Percentiles rank a stretch among this genome's conserved stretches.
phyloP scores from a whole-genome alignment of 495 filamentous ascomycete genomes.

The Hypoxylon perforatum region DNA sequence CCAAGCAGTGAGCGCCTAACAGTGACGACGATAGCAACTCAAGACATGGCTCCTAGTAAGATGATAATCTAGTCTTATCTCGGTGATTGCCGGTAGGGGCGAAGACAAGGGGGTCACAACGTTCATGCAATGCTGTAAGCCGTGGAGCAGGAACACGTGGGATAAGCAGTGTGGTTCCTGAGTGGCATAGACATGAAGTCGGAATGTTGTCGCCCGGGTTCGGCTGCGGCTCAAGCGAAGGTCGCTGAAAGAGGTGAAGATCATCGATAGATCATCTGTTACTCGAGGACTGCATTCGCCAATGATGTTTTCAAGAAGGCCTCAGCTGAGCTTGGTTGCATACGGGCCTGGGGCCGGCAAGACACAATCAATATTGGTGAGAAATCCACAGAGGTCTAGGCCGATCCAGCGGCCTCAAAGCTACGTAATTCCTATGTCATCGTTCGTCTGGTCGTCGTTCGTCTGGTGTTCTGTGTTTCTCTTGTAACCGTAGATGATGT shows the following conservation, averaged over 20 bases:
- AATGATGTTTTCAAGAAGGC: constrained; percentile 24
- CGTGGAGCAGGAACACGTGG: constrained; percentile 31
- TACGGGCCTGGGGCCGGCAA: constrained; percentile 17
- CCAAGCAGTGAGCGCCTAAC: too few relatives aligned
- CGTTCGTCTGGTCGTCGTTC: background rate
- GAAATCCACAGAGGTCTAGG: constrained; percentile 29
- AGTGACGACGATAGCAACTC: too few relatives aligned
- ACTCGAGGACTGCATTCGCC: constrained; percentile 29
- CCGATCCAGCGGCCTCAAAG: constrained; percentile 27
- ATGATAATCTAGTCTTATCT: constrained; percentile 1
- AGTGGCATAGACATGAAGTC: constrained; percentile 28
- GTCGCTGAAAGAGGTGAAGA: constrained; percentile 35
- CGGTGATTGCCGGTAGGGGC: background rate
- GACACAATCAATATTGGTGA: constrained; percentile 22
- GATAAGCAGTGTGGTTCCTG: constrained; percentile 31
- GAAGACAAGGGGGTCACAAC: constrained; percentile 11
- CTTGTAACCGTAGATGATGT: background rate
- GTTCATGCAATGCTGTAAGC: constrained; percentile 6
- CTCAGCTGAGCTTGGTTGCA: constrained; percentile 37
- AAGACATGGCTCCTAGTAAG: constrained; percentile 1
- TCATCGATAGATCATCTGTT: constrained; percentile 40
- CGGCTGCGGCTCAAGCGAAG: constrained; percentile 41
- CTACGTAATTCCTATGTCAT: constrained; percentile 29
- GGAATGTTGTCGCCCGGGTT: constrained; percentile 39
- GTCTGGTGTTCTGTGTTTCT: background rate